Conservation (phyloP, 2,329 filamentous ascomycete species). For the Pseudocercospora cruenta region DNA sequence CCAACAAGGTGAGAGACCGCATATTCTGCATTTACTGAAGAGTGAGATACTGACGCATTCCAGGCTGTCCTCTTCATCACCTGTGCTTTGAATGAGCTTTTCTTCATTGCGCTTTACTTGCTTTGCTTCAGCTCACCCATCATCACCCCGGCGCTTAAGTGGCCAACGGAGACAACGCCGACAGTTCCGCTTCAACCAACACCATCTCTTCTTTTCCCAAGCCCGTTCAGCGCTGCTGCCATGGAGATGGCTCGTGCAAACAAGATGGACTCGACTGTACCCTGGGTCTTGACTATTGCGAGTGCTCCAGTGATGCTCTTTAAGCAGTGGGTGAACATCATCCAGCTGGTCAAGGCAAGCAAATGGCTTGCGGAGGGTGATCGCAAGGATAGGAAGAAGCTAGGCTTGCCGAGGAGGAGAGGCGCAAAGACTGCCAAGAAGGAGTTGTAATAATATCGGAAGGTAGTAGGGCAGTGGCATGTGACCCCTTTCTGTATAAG, state of each 20-base stretch:
- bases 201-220: slow-evolving; percentile 77
- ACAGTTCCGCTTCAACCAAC: slow-evolving; percentile 43
- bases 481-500: background rate
- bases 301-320: slow-evolving; percentile 84
- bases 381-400: slow-evolving; percentile 37
- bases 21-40: background rate
- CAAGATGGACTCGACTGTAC: slow-evolving; percentile 67
- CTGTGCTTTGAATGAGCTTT: slow-evolving; percentile 89
- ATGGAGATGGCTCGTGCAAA: slow-evolving; percentile 90
- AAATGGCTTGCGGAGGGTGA: slow-evolving; percentile 94
- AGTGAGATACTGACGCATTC: slow-evolving; percentile 15
- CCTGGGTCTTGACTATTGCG: slow-evolving; percentile 79
- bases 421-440: slow-evolving; percentile 13
- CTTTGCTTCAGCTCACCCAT: slow-evolving; percentile 93
- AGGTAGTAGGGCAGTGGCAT: background rate
- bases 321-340: slow-evolving; percentile 92
- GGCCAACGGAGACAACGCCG: slow-evolving; percentile 59
- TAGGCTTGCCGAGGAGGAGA: slow-evolving; percentile 27
- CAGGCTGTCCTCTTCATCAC: slow-evolving; percentile 89
- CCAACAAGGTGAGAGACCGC: slow-evolving; percentile 78
- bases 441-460: slow-evolving; percentile 4
- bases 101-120: slow-evolving; percentile 98
- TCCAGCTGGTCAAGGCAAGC: slow-evolving; percentile 92
- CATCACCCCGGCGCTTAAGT: slow-evolving; percentile 76
- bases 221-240: slow-evolving; percentile 88